Evolutionary conservation across 176 grass and related monocot genomes (phyloP).

Genomic region (Urochloa ruziziensis): DNA sequence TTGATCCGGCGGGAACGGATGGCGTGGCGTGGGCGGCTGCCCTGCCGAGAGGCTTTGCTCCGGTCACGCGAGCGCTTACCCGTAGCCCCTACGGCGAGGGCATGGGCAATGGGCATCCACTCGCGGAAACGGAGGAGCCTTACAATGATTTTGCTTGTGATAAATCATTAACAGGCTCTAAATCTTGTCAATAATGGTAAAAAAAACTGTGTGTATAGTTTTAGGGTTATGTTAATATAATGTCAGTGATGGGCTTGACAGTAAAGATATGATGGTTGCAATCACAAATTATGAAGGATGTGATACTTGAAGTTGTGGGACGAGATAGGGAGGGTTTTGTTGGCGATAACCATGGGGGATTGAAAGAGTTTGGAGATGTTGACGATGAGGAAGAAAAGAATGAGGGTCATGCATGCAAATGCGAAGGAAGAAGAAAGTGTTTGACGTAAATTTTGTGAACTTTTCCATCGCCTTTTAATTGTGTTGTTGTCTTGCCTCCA

Average conservation of each 20-base stretch:
- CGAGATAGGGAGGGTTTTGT: fast-evolving
- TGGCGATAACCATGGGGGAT: too few species aligned
- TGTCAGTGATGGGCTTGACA: too few species aligned
- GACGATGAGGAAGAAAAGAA: neutral
- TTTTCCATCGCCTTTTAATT: neutral
- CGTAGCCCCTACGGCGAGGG: neutral
- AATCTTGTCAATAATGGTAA: neutral
- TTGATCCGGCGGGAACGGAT: neutral
- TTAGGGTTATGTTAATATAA: neutral
- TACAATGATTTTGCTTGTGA: neutral
- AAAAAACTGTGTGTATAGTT: neutral
- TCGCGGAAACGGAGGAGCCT: neutral
- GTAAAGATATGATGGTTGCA: too few species aligned
- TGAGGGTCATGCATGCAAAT: neutral
- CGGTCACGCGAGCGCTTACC: slow-evolving; percentile 3
- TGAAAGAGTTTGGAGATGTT: neutral
- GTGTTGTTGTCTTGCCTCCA: neutral
- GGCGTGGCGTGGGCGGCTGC: neutral
- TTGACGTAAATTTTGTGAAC: neutral
- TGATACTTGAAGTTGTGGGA: neutral
- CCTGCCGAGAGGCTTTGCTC: neutral
- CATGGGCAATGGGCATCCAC: too few species aligned
- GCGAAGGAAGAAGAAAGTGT: neutral
- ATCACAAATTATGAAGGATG: too few species aligned
- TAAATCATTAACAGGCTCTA: neutral